Evolutionary conservation across 2,329 filamentous ascomycete species (phyloP), one percentile per base, ranked within the genome.

Genomic region (Calonectria pseudoreteaudii): DNA sequence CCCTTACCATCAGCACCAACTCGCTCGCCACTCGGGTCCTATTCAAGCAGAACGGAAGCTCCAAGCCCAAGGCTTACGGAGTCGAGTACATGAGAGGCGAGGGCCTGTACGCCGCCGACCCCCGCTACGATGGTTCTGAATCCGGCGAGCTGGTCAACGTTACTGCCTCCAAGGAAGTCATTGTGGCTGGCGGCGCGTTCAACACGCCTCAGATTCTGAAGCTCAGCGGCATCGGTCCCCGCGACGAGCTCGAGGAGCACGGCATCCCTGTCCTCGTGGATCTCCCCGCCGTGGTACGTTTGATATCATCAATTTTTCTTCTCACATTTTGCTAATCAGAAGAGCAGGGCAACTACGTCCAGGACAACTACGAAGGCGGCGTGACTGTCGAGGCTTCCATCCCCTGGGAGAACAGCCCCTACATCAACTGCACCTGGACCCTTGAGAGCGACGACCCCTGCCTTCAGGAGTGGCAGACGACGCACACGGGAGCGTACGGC

Each of bases 151-250:
- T 73, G 6, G 4, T 70, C 10, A 79, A 73, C 11, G 77, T 74
- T 3, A 74, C 62, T 0, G 79, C 79, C 2, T 73, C 69, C 0
- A 66, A 69, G 3, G 79, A 80, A 31, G 78, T 80, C 5, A 80
- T 81, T 8, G 53, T 81, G 0, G 56, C 79, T 0, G 79, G 76
- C 0, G 79, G 79, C 0, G n/a, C 74, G 1, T 81, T 78, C 50
- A 80, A 81, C 18, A 78, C 79, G 0, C 79, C 79, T 0, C 88
- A 91, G 70, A 81, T 90, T 6, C 82, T 90, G 6, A 88, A 89
- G 82, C 84, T 89, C 0, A 88, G 87, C 47, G 89, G 89, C 4
- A 67, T 85, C 38, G 88, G 89, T 0, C 87, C 87, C 0, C 80
- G 80, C 0, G 77, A 75, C 0, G 84, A 88, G 34, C 81, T 90